Percentiles rank a stretch among this genome's conserved stretches.
Conservation (phyloP, 768 basidiomycete species). For the Phylloporus sp. region DNA sequence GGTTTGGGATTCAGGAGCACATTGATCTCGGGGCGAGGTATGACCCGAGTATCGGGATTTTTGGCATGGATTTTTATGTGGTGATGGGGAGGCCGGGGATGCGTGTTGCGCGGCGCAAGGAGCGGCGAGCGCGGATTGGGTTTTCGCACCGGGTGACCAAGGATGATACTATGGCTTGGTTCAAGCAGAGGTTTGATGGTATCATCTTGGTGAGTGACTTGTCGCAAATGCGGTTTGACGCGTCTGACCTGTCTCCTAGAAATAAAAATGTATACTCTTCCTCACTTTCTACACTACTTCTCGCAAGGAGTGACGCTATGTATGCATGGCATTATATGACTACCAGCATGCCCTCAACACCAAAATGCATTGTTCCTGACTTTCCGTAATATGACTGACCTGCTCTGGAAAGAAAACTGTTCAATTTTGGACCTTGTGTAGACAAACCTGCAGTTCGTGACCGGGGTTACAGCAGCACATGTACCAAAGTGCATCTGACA, state of each 20-base stretch:
- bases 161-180: conserved; percentile 97
- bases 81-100: conserved; percentile 96
- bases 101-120: conserved; percentile 88
- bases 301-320: conserved; percentile 4
- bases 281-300: conserved; percentile 1
- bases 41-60: conserved; percentile 98
- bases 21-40: conserved; percentile 99
- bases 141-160: conserved; percentile 88
- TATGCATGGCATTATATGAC: conserved; percentile 27
- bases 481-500: too few relatives aligned
- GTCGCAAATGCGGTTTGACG: neutral
- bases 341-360: conserved; percentile 20
- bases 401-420: neutral
- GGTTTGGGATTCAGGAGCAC: conserved; percentile 98
- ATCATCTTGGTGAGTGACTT: conserved; percentile 77
- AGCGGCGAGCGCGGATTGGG: conserved; percentile 83
- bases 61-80: conserved; percentile 99
- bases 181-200: conserved; percentile 99
- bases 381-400: neutral
- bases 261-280: conserved; percentile 22
- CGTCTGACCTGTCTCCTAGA: conserved; percentile 12
- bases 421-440: neutral
- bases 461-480: too few relatives aligned
- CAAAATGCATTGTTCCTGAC: conserved; percentile 18
- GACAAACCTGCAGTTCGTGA: too few relatives aligned